Evolutionary conservation across 768 basidiomycete species (phyloP).

Genomic region (Trametes punicea): DNA sequence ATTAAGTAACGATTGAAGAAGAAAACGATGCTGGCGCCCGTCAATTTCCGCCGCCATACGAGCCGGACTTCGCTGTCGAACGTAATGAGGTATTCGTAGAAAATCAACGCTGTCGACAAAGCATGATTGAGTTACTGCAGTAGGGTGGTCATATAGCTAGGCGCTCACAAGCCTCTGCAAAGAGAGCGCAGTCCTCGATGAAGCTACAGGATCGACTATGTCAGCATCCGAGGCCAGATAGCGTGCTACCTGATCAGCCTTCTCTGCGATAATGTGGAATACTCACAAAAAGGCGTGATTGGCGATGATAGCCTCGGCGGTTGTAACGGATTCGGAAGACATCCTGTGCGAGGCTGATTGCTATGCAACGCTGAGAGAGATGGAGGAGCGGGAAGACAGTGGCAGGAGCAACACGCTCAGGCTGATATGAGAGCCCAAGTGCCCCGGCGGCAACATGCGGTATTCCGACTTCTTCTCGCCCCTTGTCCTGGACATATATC

Average conservation of each 20-base stretch:
- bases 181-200: neutral
- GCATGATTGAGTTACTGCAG: neutral
- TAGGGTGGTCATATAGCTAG: too few relatives aligned
- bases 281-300: conserved; percentile 2
- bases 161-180: neutral
- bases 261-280: neutral
- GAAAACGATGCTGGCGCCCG: conserved; percentile 13
- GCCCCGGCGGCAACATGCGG: too few relatives aligned
- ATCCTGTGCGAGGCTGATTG: neutral
- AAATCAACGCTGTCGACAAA: neutral
- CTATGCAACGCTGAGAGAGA: too few relatives aligned
- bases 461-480: too few relatives aligned
- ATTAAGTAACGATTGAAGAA: conserved; percentile 14
- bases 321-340: neutral
- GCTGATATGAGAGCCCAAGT: too few relatives aligned
- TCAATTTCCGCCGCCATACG: conserved; percentile 15
- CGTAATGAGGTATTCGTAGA: conserved; percentile 16
- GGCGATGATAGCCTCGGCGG: neutral
- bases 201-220: neutral
- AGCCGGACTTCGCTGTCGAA: conserved; percentile 9
- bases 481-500: too few relatives aligned
- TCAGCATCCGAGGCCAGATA: neutral
- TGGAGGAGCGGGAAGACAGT: too few relatives aligned
- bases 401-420: too few relatives aligned
- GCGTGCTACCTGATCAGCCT: too few relatives aligned